phyloP scores from a whole-genome alignment of 257 asterid species.

The Nicotiana knightiana region DNA sequence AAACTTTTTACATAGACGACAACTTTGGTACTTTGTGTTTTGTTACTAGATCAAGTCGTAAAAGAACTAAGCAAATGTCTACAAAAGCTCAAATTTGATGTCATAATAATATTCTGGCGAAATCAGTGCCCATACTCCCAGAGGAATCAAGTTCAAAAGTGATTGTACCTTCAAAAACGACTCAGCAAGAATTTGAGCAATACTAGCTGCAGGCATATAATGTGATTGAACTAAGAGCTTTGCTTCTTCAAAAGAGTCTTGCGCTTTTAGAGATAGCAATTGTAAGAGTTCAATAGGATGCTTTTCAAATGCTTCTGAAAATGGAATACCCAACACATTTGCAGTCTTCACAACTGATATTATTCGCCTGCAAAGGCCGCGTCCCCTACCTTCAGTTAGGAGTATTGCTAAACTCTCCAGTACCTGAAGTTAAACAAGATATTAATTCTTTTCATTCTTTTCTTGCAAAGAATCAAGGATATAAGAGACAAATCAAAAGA shows the following conservation, averaged over 20 bases:
- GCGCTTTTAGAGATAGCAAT: constrained; percentile 93
- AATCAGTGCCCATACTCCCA: neutral
- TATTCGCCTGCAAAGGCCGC: constrained; percentile 73
- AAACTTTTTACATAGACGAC: neutral
- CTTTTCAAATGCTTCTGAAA: constrained; percentile 90
- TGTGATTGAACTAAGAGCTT: constrained; percentile 74
- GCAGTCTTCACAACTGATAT: constrained; percentile 87
- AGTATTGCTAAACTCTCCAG: constrained; percentile 62
- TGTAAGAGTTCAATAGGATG: constrained; percentile 90
- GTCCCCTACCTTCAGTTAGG: constrained; percentile 71
- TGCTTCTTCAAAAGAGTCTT: constrained; percentile 93
- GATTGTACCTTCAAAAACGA: constrained; percentile 78
- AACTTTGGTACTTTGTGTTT: neutral
- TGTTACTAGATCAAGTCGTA: neutral
- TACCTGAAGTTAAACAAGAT: constrained; percentile 37
- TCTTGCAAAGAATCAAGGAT: neutral
- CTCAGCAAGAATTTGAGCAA: constrained; percentile 96
- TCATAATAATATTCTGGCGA: neutral
- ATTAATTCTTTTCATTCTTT: neutral
- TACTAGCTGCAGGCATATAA: constrained; percentile 87
- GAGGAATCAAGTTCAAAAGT: neutral
- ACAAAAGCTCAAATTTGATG: neutral
- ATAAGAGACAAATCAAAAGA: neutral
- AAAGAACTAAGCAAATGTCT: neutral
- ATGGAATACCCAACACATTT: constrained; percentile 78